Base-by-base conservation (phyloP, 345 rosid species). In the Lagerstroemia speciosa region DNA sequence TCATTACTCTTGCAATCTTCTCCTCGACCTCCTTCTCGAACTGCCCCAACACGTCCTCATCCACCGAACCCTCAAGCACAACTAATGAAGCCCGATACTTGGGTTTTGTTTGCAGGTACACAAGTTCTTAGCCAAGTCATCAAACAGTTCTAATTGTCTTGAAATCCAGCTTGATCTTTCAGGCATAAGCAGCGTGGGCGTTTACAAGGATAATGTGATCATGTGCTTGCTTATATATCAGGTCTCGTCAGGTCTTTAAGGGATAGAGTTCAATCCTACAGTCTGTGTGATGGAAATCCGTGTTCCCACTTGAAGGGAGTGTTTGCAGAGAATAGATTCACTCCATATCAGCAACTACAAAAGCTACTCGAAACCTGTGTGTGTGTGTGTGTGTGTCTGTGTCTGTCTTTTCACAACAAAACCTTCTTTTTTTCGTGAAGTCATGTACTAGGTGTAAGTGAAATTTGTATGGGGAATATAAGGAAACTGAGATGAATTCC, bases 1-100 rank as follows among this genome's bases (percentile, higher is more conserved):
- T 84, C 88, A 89, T 84, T 79, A 77, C 62, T 55, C 98, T 81
- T 0, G 89, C 83, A 0, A 77, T 69, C 78, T 92, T 92, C 65
- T 92, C 96, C 66, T 92, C 89, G 38, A 92, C 96, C 80, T 92
- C 98, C 79, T 89, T 89, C 88, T 92, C 98, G 48, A 88, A 84
- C 61, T 65, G 86, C 82, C 91, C 83, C 71, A 92, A 64, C 34
- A 86, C 75, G 69, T 92, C 96, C 74, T 92, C 96, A 66, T 92
- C 98, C 40, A 89, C 71, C 0, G 79, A 77, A 30, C 77, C 78
- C 14, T 79, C 78, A 0, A 71, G 32, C 11, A 82, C 87, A 63
- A 87, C 84, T 61, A 89, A 68, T 0, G 81, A 73, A 29, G 80
- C 75, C 64, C 78, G 80, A 70, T 85, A 86, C 66, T 63, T 81